Evolutionary conservation across 257 asterid genomes (phyloP).

Genomic region (Leptodermis oblonga): DNA sequence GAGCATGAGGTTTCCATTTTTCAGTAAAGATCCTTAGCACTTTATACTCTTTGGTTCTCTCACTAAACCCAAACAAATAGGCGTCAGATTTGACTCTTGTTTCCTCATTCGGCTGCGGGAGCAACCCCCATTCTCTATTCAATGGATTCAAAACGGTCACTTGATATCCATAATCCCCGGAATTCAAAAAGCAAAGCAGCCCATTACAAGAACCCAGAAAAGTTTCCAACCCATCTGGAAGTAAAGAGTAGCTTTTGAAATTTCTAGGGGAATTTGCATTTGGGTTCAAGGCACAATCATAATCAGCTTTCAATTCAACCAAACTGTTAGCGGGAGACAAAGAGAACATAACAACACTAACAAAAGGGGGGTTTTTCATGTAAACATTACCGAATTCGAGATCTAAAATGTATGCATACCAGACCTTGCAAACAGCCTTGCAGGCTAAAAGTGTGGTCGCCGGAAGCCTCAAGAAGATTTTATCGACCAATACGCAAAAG

Average conservation of each 20-base stretch:
- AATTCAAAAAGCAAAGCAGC: not conserved
- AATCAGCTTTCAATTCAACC: conserved; percentile 2
- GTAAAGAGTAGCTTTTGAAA: not conserved
- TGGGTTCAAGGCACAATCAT: not conserved
- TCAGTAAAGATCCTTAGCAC: conserved; percentile 1
- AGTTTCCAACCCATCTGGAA: not conserved
- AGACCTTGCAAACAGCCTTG: not conserved
- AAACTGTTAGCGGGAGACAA: not conserved
- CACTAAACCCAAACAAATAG: not conserved
- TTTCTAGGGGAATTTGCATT: not conserved
- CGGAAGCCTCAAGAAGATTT: conserved; percentile 3
- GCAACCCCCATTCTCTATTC: not conserved
- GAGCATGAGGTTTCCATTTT: not conserved
- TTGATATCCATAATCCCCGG: not conserved
- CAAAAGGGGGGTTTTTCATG: not conserved
- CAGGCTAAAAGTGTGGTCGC: not conserved
- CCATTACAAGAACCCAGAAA: conserved; percentile 7
- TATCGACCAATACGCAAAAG: not conserved
- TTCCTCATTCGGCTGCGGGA: not conserved
- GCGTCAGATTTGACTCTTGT: not conserved
- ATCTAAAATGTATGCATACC: not conserved
- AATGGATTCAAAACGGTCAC: not conserved
- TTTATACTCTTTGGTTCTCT: not conserved
- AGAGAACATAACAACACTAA: not conserved
- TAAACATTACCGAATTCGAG: not conserved